phyloP scores from a whole-genome alignment of 2,329 filamentous ascomycete species.

The Aspergillus hortae region DNA sequence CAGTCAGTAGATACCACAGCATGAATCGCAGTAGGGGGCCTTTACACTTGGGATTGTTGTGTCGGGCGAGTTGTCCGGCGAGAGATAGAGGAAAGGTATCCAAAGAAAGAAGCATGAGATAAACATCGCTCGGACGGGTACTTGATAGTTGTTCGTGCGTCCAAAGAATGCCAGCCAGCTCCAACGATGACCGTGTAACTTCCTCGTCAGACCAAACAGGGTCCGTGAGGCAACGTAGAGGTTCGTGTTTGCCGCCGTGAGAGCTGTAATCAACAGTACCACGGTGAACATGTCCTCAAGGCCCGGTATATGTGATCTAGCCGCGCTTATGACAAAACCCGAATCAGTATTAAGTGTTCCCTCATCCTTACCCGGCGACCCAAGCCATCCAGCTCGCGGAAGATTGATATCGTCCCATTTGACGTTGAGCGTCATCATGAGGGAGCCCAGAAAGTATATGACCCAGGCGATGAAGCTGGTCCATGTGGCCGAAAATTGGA shows the following conservation, averaged over 20 bases:
- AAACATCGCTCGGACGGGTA: slow-evolving; percentile 39
- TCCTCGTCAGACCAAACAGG: slow-evolving; percentile 27
- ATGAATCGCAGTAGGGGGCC: background rate
- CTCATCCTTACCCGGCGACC: background rate
- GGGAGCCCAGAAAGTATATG: slow-evolving; percentile 24
- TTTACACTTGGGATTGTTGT: slow-evolving; percentile 14
- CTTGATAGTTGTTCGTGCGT: slow-evolving; percentile 22
- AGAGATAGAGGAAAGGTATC: slow-evolving; percentile 42
- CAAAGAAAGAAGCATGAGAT: slow-evolving; percentile 41
- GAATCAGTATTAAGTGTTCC: slow-evolving; percentile 9
- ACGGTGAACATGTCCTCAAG: slow-evolving; percentile 24
- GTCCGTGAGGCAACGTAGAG: slow-evolving; percentile 34
- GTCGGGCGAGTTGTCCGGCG: slow-evolving; percentile 7
- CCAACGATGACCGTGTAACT: slow-evolving; percentile 14
- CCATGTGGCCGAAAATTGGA: slow-evolving; percentile 27
- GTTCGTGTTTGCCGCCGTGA: slow-evolving; percentile 32
- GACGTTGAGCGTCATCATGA: slow-evolving; percentile 25
- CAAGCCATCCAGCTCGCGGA: slow-evolving; percentile 18
- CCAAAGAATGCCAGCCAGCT: slow-evolving; percentile 23
- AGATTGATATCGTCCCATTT: slow-evolving; percentile 18
- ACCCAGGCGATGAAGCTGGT: slow-evolving; percentile 25
- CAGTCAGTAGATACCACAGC: background rate
- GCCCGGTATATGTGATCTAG: slow-evolving; percentile 15
- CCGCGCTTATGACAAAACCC: slow-evolving; percentile 23
- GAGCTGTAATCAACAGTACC: slow-evolving; percentile 26